These are phyloP conservation scores for Picochlorum sp. DNA, from an alignment of 139 green algal species.

Conservation along the genomic window DNA sequence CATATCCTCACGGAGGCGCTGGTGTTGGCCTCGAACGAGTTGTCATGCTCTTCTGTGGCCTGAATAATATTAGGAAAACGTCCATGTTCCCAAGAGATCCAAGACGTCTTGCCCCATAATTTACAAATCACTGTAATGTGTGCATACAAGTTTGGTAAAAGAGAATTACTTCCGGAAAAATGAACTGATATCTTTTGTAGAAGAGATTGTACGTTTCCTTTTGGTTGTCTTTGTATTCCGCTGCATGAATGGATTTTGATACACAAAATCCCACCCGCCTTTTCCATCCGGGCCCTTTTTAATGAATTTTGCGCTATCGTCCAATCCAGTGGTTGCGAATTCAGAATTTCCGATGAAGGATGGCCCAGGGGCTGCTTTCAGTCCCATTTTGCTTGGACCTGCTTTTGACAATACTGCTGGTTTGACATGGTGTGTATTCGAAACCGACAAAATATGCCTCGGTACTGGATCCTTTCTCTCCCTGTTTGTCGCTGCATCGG, in stretches of 20 bases:
- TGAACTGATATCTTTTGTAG: neutral
- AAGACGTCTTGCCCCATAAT: slow-evolving; percentile 81
- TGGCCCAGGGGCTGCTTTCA: slow-evolving; percentile 11
- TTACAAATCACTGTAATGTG: neutral
- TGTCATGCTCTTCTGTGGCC: slow-evolving; percentile 91
- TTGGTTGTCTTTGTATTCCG: neutral
- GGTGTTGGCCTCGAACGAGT: slow-evolving; percentile 96
- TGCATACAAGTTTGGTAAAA: too few relatives aligned
- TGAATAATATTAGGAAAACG: slow-evolving; percentile 98
- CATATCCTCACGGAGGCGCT: slow-evolving; percentile 79
- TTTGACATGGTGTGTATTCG: neutral
- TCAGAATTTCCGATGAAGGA: slow-evolving; percentile 18
- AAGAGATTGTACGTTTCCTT: neutral
- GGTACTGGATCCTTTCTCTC: neutral
- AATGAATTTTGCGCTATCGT: slow-evolving; percentile 17
- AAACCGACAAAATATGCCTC: neutral
- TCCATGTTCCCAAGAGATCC: slow-evolving; percentile 95
- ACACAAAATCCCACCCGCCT: slow-evolving; percentile 9
- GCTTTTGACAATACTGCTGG: neutral
- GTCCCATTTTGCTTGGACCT: slow-evolving; percentile 3
- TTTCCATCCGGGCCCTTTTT: slow-evolving; percentile 25
- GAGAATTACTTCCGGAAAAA: too few relatives aligned
- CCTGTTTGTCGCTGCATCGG: too few relatives aligned
- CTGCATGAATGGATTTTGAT: neutral
- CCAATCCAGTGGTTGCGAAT: slow-evolving; percentile 11